phyloP scores from a whole-genome alignment of 2,329 filamentous ascomycete genomes.

The Cladophialophora immunda region DNA sequence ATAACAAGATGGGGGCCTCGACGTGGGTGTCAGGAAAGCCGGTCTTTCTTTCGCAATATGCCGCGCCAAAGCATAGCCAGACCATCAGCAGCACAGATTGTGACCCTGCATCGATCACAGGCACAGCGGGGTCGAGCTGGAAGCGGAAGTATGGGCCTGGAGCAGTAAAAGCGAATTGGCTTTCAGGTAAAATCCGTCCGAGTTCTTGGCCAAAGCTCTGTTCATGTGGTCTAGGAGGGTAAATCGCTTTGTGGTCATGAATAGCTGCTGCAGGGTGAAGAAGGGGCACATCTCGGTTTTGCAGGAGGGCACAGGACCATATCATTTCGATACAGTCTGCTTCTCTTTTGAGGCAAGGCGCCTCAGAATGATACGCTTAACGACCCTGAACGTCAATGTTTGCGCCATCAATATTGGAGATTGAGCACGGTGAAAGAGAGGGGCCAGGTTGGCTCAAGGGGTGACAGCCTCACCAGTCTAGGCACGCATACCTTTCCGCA shows the following conservation, averaged over 20 bases:
- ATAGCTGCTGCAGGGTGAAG: neutral
- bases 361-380: neutral
- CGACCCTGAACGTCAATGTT: neutral
- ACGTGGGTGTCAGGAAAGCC: neutral
- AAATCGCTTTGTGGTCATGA: neutral
- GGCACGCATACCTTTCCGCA: conserved; percentile 15
- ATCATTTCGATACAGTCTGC: neutral
- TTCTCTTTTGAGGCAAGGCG: neutral
- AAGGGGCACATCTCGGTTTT: conserved; percentile 1
- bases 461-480: conserved; percentile 14
- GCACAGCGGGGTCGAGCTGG: neutral
- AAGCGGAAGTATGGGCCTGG: neutral
- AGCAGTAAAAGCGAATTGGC: neutral
- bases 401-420: neutral
- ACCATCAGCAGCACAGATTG: neutral
- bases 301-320: neutral
- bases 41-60: neutral
- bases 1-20: neutral
- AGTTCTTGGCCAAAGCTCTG: neutral
- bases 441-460: conserved; percentile 11
- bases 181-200: neutral
- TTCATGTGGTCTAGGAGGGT: neutral
- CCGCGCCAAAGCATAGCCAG: neutral
- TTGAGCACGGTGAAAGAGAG: neutral
- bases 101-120: neutral